Conservation (phyloP, 139 green algal genomes). For the Bryopsis sp. region DNA sequence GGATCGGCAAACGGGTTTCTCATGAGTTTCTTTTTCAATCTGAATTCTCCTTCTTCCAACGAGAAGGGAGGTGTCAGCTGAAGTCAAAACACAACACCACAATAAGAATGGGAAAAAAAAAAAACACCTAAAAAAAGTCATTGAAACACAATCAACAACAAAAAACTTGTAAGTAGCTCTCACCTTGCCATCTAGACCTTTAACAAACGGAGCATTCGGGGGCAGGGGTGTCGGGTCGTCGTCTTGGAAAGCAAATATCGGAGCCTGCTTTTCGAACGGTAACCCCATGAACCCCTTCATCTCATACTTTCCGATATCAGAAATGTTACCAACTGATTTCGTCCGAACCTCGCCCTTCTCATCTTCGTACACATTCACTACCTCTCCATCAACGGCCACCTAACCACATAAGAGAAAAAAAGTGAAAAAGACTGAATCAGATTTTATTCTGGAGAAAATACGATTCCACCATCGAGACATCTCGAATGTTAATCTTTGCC, state of each 20-base stretch:
- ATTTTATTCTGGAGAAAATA: too few species aligned
- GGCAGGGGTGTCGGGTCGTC: not conserved
- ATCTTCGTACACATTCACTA: not conserved
- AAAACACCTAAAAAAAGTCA: too few species aligned
- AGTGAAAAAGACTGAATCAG: not conserved
- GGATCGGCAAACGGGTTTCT: not conserved
- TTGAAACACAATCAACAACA: too few species aligned
- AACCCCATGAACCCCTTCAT: constrained; percentile 11
- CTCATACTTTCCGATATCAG: not conserved
- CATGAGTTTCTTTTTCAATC: not conserved
- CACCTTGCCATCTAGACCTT: not conserved
- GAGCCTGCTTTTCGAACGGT: not conserved
- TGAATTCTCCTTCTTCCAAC: not conserved
- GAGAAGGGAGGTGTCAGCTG: not conserved
- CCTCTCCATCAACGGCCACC: not conserved
- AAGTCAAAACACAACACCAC: not conserved
- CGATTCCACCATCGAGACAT: too few species aligned
- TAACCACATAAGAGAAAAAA: not conserved
- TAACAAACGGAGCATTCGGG: not conserved
- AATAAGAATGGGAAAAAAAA: constrained; percentile 6
- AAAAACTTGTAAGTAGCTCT: not conserved
- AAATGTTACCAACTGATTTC: not conserved
- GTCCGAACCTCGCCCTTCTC: not conserved
- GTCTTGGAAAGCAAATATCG: not conserved
- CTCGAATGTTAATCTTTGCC: too few species aligned